phyloP scores from a whole-genome alignment of 2,329 filamentous ascomycete genomes.

The Cladobotryum protrusum region DNA sequence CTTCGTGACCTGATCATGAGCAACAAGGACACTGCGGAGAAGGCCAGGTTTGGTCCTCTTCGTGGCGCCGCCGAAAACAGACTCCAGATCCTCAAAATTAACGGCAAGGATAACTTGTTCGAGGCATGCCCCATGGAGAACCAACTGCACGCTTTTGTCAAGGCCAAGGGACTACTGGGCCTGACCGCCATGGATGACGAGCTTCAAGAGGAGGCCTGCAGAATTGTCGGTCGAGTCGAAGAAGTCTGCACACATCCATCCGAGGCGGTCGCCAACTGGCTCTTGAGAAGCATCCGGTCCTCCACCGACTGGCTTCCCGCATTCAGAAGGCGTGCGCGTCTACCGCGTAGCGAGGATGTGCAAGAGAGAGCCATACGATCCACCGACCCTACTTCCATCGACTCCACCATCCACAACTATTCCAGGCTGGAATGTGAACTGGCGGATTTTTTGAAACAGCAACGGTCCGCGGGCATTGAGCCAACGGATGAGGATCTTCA shows the following conservation, averaged over 20 bases:
- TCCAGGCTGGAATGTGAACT: slow-evolving; percentile 51
- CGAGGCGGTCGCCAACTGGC: slow-evolving; percentile 48
- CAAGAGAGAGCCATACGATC: slow-evolving; percentile 42
- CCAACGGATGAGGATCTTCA: slow-evolving; percentile 51
- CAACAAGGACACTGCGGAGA: slow-evolving; percentile 34
- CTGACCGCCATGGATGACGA: slow-evolving; percentile 54
- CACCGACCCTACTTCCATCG: slow-evolving; percentile 48
- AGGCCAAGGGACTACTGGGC: slow-evolving; percentile 46
- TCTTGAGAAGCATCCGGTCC: slow-evolving; percentile 45
- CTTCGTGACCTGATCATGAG: slow-evolving; percentile 54
- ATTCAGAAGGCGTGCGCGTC: slow-evolving; percentile 50
- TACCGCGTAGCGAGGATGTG: slow-evolving; percentile 53
- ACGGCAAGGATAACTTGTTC: slow-evolving; percentile 52
- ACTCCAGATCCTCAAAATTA: slow-evolving; percentile 46
- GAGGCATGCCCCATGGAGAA: slow-evolving; percentile 50
- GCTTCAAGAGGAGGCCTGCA: slow-evolving; percentile 53
- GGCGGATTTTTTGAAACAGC: slow-evolving; percentile 43
- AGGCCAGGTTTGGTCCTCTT: slow-evolving; percentile 44
- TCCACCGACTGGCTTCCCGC: slow-evolving; percentile 49
- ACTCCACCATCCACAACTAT: slow-evolving; percentile 55
- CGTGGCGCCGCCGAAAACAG: slow-evolving; percentile 41
- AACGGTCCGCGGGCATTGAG: slow-evolving; percentile 39
- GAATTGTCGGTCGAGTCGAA: slow-evolving; percentile 52
- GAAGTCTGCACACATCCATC: slow-evolving; percentile 43
- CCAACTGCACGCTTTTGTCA: slow-evolving; percentile 49